A percentile compares a stretch with the other conserved stretches of the same genome.
Evolutionary conservation across 1,284 basidiomycete species (phyloP).

Genomic region (Psilocybe mexicana): DNA sequence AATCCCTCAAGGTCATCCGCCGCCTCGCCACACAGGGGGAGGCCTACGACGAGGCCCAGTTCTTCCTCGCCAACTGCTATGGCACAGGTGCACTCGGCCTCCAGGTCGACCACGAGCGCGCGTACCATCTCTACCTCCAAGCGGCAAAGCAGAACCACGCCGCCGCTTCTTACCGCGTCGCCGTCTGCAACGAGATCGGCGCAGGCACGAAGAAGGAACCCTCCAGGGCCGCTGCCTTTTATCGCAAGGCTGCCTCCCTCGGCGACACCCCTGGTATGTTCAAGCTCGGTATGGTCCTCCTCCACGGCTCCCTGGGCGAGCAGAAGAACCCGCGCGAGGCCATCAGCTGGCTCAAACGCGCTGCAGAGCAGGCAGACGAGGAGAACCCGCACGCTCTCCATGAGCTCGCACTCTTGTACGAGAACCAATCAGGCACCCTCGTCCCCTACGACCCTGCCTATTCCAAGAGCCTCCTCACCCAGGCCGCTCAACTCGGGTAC

Average conservation of each 20-base stretch:
- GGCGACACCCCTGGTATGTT: constrained; percentile 99
- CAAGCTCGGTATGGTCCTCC: constrained; percentile 95
- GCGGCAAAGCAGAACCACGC: constrained; percentile 97
- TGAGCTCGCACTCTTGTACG: constrained; percentile 93
- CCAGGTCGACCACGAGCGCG: constrained; percentile 95
- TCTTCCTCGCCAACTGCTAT: constrained; percentile 97
- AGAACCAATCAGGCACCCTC: constrained; percentile 66
- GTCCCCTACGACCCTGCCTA: constrained; percentile 77
- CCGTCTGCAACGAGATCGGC: constrained; percentile 99
- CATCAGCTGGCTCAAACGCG: constrained; percentile 92
- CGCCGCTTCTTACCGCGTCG: constrained; percentile 94
- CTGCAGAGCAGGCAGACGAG: constrained; percentile 96
- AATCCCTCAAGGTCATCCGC: constrained; percentile 92
- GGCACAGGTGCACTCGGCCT: constrained; percentile 94
- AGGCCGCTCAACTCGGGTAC: constrained; percentile 93
- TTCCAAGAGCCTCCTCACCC: constrained; percentile 87
- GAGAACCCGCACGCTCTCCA: constrained; percentile 98
- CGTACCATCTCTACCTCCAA: constrained; percentile 97
- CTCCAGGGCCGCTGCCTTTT: constrained; percentile 90
- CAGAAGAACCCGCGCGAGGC: constrained; percentile 89
- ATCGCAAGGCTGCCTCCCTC: constrained; percentile 93
- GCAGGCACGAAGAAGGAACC: constrained; percentile 94
- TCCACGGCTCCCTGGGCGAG: constrained; percentile 86
- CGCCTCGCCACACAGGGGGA: constrained; percentile 88
- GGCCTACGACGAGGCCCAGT: constrained; percentile 96